Conservation (phyloP, 139 green algal species). For the Spirogloea muscicola region DNA sequence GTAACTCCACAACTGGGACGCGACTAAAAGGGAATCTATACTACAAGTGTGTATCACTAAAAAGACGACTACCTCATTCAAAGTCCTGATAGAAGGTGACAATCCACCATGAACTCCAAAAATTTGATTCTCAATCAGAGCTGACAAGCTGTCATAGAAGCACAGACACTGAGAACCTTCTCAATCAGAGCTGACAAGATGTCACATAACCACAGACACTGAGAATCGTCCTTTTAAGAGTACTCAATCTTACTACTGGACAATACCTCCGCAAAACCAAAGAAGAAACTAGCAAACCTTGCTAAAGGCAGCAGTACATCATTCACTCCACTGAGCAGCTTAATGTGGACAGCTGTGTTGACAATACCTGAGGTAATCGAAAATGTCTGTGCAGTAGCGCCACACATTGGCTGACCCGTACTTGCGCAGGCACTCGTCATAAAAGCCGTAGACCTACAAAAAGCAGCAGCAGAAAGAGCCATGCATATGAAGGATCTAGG, state of each 20-base stretch:
- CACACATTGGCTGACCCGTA: constrained; percentile 96
- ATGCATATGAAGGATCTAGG: constrained; percentile 13
- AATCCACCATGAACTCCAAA: constrained; percentile 97
- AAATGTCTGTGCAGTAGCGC: constrained; percentile 98
- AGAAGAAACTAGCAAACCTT: too few relatives aligned
- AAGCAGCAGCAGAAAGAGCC: background rate
- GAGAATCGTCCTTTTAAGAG: background rate
- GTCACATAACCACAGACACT: constrained; percentile 25
- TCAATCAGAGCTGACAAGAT: constrained; percentile 85
- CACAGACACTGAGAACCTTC: too few relatives aligned
- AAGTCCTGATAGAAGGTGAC: constrained; percentile 81
- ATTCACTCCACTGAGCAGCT: too few relatives aligned
- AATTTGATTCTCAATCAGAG: constrained; percentile 87
- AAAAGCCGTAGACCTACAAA: constrained; percentile 92
- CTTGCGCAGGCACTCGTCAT: constrained; percentile 98
- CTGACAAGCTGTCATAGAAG: constrained; percentile 67
- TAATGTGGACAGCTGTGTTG: too few relatives aligned
- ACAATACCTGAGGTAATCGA: constrained; percentile 92
- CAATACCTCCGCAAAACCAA: too few relatives aligned
- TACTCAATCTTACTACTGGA: background rate
- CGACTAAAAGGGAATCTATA: too few relatives aligned
- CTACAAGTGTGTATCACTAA: too few relatives aligned
- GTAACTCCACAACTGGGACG: too few relatives aligned
- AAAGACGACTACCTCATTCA: too few relatives aligned
- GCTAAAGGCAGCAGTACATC: too few relatives aligned